These are phyloP conservation scores for Punica granatum DNA, from an alignment of 345 rosid genomes.

Conservation along the genomic window DNA sequence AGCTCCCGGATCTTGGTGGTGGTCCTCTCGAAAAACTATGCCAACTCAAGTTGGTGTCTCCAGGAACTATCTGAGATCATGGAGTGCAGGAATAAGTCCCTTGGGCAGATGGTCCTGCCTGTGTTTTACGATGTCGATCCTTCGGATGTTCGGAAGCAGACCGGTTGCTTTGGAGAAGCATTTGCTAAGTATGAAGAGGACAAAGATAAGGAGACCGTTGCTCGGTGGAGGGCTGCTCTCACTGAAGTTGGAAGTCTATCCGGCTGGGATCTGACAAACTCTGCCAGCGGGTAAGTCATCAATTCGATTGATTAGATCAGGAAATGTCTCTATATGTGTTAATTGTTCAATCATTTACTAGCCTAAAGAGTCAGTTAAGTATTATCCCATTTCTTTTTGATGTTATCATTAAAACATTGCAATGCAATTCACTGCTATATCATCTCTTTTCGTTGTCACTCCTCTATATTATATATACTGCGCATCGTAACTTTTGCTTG, in stretches of 20 bases:
- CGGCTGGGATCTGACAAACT: not conserved
- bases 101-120: not conserved
- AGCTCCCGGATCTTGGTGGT: constrained; percentile 5
- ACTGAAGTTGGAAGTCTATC: not conserved
- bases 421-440: no score
- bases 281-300: not conserved
- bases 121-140: constrained; percentile 5
- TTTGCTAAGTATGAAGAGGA: not conserved
- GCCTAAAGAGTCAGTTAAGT: no score
- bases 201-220: not conserved
- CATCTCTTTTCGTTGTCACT: no score
- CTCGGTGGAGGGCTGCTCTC: not conserved
- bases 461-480: no score
- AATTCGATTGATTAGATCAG: not conserved
- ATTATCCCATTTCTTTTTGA: no score
- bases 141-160: not conserved
- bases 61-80: constrained; percentile 1
- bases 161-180: not conserved
- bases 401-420: no score
- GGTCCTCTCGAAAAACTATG: constrained; percentile 4
- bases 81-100: not conserved
- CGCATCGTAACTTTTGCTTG: not conserved
- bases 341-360: not conserved
- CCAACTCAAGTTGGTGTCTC: not conserved
- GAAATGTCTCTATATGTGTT: not conserved